Evolutionary conservation across 768 basidiomycete genomes (phyloP).

Genomic region (Cubamyces lactineus): DNA sequence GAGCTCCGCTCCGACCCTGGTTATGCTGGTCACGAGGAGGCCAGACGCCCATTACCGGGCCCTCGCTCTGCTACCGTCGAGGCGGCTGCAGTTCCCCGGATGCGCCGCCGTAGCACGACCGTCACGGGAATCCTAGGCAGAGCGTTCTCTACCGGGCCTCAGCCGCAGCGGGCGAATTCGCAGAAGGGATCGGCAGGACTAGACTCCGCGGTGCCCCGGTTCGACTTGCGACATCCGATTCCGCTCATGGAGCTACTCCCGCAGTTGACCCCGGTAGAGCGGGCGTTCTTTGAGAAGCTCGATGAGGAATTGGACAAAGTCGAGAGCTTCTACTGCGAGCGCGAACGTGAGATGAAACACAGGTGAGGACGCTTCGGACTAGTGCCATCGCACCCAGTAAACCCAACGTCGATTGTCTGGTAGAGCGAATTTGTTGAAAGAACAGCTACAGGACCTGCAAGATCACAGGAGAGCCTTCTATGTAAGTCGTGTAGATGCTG

Average conservation of each 20-base stretch:
- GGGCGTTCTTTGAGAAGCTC: slow-evolving; percentile 74
- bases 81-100: not conserved
- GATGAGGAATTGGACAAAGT: slow-evolving; percentile 85
- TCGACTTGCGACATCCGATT: slow-evolving; percentile 23
- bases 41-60: not conserved
- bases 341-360: slow-evolving; percentile 63
- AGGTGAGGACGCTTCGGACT: slow-evolving; percentile 25
- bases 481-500: slow-evolving; percentile 47
- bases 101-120: slow-evolving; percentile 9
- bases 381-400: not conserved
- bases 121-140: slow-evolving; percentile 4
- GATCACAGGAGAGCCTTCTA: slow-evolving; percentile 65
- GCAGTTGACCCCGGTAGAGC: slow-evolving; percentile 60
- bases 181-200: not conserved
- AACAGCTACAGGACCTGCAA: slow-evolving; percentile 74
- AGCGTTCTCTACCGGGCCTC: slow-evolving; percentile 4
- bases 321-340: slow-evolving; percentile 76
- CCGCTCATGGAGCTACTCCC: slow-evolving; percentile 47
- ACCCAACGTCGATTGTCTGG: not conserved
- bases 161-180: slow-evolving; percentile 3
- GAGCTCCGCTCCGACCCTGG: slow-evolving; percentile 1
- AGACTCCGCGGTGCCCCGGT: not conserved
- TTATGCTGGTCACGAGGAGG: not conserved
- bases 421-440: slow-evolving; percentile 47
- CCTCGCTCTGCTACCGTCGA: not conserved